Base-by-base conservation (phyloP, 192 early-diverging fungal species). In the Backusella westeae region DNA sequence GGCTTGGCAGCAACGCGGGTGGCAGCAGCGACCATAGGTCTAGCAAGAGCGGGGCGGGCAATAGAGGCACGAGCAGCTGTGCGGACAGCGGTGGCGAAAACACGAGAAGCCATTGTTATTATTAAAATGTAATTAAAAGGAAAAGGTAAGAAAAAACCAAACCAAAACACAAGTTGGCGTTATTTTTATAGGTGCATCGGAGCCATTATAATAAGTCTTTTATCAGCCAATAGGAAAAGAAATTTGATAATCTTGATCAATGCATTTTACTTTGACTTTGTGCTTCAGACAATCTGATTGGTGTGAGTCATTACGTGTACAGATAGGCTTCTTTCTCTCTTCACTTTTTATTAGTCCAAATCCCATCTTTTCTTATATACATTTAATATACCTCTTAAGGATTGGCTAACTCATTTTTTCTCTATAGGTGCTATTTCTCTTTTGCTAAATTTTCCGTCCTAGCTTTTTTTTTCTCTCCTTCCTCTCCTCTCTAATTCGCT, bases 71-170 rank as follows among this genome's bases (percentile, higher is more conserved):
- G 81, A n/a, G 78, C 41, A 66, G 75, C 78, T 29, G 78, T 52
- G 46, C 81, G 81, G 66, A 79, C n/a, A 71, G 74, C 78, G 42
- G 75, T 76, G 29, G 75, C 63, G 39, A 83, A 79, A 34, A 68
- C 63, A 77, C 80, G 80, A 75, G 80, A 77, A 75, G 76, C 76
- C 80, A 81, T 81, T 6, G 6, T 77, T 26, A 29, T 38, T 67
- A 21, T 38, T 32, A 67, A 49, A 42, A 67, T 74, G 32, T 32
- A 32, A 46, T 49, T 46, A 39, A 65, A 71, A 38, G 34, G 26
- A 53, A 71, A 68, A 68, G 39, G 6, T 46, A 66, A 59, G 65
- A 41, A 44, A 59, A 59, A 59, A 9, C 23, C 23, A 72, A 56
- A 41, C n/a, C 14, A 29, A 56, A 32, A 10, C 34, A 71, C 49